A percentile compares a stretch with the other conserved stretches of the same genome.
phyloP scores from a whole-genome alignment of 2,329 filamentous ascomycete species.

The Colletotrichum lentis region DNA sequence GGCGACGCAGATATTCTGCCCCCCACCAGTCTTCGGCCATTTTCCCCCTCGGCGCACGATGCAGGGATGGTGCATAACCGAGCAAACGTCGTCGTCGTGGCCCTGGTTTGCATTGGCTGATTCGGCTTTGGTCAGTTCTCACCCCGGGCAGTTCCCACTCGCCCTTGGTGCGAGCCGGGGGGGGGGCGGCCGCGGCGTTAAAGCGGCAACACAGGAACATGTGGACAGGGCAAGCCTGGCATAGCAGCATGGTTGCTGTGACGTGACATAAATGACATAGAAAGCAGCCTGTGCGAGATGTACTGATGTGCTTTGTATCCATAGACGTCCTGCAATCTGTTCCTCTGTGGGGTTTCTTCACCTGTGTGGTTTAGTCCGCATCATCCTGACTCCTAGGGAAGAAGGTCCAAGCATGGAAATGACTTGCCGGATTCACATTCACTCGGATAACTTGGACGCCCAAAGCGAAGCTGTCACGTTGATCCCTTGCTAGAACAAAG shows the following conservation, averaged over 20 bases:
- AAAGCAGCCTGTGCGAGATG: neutral
- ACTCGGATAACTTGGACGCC: neutral
- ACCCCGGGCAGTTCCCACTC: neutral
- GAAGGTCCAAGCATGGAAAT: neutral
- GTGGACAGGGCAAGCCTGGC: neutral
- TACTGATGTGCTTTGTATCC: too few species aligned
- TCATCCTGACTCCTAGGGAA: neutral
- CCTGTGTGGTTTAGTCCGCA: neutral
- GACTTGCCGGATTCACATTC: neutral
- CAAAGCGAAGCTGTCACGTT: too few species aligned
- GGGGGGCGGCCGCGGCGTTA: neutral
- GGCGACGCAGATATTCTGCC: neutral
- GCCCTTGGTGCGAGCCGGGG: neutral
- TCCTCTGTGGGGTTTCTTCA: neutral
- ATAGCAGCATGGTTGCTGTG: neutral
- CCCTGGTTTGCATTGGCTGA: neutral
- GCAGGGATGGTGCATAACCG: neutral
- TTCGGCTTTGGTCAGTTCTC: neutral
- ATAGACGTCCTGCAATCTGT: neutral
- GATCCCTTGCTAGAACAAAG: too few species aligned
- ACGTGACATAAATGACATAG: neutral
- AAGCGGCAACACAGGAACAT: neutral
- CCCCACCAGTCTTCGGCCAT: neutral
- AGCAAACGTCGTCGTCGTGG: neutral
- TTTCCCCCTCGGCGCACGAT: neutral